Evolutionary conservation across 2,329 filamentous ascomycete genomes (phyloP).

Genomic region (Neonectria punicea): DNA sequence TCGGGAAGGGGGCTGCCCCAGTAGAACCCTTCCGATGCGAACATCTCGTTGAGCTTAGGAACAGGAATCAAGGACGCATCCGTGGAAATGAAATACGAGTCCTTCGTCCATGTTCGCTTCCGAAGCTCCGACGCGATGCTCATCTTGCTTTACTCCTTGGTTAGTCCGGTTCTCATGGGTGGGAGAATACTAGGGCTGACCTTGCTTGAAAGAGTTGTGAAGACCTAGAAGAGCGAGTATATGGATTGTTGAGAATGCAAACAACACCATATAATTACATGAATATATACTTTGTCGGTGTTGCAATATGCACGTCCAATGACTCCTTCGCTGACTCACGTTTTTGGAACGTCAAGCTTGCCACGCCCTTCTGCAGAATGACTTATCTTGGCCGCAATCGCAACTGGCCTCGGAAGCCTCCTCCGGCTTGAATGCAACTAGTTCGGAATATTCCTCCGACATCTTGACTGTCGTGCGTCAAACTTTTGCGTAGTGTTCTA

Average conservation of each 20-base stretch:
- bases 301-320: no score
- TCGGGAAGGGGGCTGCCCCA: slow-evolving; percentile 62
- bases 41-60: slow-evolving; percentile 58
- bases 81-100: slow-evolving; percentile 17
- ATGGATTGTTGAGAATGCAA: not conserved
- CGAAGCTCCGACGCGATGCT: slow-evolving; percentile 17
- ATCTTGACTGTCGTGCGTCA: not conserved
- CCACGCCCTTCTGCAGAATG: not conserved
- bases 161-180: not conserved
- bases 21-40: slow-evolving; percentile 62
- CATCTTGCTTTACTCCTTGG: slow-evolving; percentile 3
- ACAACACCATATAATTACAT: not conserved
- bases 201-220: no score
- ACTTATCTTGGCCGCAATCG: not conserved
- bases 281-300: not conserved
- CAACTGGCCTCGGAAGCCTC: not conserved
- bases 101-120: slow-evolving; percentile 12
- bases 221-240: not conserved
- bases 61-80: slow-evolving; percentile 18
- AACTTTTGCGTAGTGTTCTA: not conserved
- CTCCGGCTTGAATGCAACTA: not conserved
- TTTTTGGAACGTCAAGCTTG: no score
- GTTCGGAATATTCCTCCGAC: not conserved
- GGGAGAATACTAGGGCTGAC: not conserved
- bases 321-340: not conserved